A percentile compares a stretch with the other conserved stretches of the same genome.
Conservation (phyloP, 2,329 filamentous ascomycete species). For the Claviceps purpurea region DNA sequence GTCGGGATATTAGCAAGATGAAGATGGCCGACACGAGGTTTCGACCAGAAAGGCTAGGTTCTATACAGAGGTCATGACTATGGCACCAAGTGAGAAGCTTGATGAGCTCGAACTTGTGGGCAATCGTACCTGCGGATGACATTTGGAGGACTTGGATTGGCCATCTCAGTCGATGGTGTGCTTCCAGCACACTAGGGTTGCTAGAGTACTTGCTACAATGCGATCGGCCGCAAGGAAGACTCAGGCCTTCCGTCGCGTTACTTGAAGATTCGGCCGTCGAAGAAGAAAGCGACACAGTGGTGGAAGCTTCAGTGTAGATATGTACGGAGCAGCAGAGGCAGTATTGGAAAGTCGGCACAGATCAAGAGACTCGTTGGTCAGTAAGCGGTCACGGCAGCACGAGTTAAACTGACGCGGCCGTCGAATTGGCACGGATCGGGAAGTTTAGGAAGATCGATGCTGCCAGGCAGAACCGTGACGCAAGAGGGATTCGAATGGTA, state of each 20-base stretch:
- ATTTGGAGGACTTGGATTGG: slow-evolving; percentile 34
- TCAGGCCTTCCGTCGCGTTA: background rate
- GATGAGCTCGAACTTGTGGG: background rate
- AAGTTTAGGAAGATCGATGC: background rate
- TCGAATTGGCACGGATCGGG: too few relatives aligned
- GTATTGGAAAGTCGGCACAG: background rate
- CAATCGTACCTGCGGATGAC: slow-evolving; percentile 49
- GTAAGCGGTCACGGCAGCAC: background rate
- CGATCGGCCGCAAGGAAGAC: background rate
- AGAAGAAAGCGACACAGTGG: background rate
- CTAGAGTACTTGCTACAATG: background rate
- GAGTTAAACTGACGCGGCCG: background rate
- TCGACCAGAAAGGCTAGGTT: background rate
- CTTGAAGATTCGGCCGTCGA: background rate
- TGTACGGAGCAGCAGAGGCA: background rate
- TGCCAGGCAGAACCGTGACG: background rate
- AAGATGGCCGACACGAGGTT: background rate
- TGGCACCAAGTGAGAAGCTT: background rate
- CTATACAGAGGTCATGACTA: background rate
- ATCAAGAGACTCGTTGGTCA: background rate
- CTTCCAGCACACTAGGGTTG: background rate
- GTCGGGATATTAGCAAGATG: background rate
- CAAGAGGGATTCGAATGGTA: background rate
- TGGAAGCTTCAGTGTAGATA: background rate
- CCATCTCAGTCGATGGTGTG: slow-evolving; percentile 21